These are phyloP conservation scores for Cyamopsis tetragonoloba DNA, from an alignment of 306 rosid species.

Conservation along the genomic window DNA sequence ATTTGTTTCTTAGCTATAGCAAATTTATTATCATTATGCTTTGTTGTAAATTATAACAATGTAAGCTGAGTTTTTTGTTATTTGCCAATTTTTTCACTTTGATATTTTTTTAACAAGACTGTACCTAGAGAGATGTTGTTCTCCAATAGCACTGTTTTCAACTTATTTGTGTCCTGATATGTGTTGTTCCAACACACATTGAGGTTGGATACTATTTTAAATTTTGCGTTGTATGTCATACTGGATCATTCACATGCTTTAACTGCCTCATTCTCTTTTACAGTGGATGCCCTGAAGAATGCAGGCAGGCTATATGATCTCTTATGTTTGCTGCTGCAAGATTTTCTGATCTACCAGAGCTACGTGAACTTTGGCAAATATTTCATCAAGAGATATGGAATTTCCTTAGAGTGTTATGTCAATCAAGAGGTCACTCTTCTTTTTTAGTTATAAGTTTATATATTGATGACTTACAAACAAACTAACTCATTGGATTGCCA, in stretches of 20 bases:
- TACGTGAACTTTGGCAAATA: constrained; percentile 81
- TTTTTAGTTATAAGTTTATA: not conserved
- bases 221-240: not conserved
- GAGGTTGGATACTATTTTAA: not conserved
- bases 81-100: not conserved
- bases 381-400: constrained; percentile 76
- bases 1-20: not conserved
- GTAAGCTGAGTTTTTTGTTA: not conserved
- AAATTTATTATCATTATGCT: not conserved
- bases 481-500: constrained; percentile 29
- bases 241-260: not conserved
- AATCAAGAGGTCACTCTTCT: constrained; percentile 55
- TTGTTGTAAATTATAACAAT: not conserved
- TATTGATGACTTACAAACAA: constrained; percentile 11
- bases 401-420: constrained; percentile 54
- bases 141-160: not conserved
- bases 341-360: constrained; percentile 93
- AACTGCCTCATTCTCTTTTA: constrained; percentile 15
- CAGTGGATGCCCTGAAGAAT: constrained; percentile 96
- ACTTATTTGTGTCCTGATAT: not conserved
- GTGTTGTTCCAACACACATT: not conserved
- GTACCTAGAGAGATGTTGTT: not conserved
- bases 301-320: constrained; percentile 73
- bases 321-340: constrained; percentile 86
- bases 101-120: not conserved